Evolutionary conservation across 148 eudicot species (phyloP).

Genomic region (Vaccinium corymbosum): DNA sequence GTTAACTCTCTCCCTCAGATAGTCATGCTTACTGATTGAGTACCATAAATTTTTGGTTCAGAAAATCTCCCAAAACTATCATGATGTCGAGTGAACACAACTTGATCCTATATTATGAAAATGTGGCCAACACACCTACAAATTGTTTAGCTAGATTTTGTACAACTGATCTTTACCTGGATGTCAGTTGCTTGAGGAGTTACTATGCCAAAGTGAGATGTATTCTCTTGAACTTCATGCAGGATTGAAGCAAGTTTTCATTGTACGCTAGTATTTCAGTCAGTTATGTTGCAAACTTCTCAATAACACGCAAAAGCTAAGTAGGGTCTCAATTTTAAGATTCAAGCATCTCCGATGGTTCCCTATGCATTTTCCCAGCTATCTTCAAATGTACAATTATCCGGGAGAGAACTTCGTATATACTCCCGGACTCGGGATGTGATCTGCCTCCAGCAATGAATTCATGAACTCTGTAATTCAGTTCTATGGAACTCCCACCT

Average conservation of each 20-base stretch:
- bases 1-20: too few relatives aligned
- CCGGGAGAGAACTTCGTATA: conserved; percentile 28
- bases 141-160: not conserved
- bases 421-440: conserved; percentile 34
- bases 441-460: conserved; percentile 35
- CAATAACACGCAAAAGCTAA: not conserved
- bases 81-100: not conserved
- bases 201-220: not conserved
- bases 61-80: not conserved
- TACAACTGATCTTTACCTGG: not conserved
- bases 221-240: not conserved
- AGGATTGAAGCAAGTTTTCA: not conserved
- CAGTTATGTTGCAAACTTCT: not conserved
- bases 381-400: conserved; percentile 28
- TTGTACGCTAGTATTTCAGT: too few relatives aligned
- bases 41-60: not conserved
- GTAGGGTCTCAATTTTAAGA: conserved; percentile 6
- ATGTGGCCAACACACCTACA: not conserved
- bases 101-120: not conserved
- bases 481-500: conserved; percentile 50
- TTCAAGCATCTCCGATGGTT: conserved; percentile 11
- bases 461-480: conserved; percentile 30
- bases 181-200: conserved; percentile 5
- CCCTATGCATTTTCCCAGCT: conserved; percentile 13
- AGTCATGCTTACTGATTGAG: not conserved